phyloP scores from a whole-genome alignment of 371 early-diverging fungal species.

The Saksenaea oblongispora region DNA sequence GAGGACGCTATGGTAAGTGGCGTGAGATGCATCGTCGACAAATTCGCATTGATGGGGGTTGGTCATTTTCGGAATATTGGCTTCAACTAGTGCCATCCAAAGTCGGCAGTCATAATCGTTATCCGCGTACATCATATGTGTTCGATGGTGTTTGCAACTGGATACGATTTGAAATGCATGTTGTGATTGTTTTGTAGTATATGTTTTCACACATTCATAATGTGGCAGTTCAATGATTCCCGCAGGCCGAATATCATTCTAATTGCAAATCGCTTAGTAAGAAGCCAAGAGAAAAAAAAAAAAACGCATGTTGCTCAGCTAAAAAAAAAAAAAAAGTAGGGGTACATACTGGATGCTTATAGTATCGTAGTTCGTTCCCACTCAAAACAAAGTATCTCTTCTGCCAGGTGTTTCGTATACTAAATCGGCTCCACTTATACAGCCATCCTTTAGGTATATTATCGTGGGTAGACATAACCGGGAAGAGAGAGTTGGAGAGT shows the following conservation, averaged over 20 bases:
- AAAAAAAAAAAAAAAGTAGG: not conserved
- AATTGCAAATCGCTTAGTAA: not conserved
- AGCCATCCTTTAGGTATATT: constrained; percentile 21
- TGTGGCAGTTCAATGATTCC: constrained; percentile 23
- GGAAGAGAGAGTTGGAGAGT: not conserved
- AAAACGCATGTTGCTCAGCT: too few relatives aligned
- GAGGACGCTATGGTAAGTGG: constrained; percentile 16
- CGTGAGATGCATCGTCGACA: constrained; percentile 4
- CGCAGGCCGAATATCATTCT: constrained; percentile 22
- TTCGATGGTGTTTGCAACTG: constrained; percentile 13
- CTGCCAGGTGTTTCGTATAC: constrained; percentile 17
- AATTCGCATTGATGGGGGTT: constrained; percentile 8
- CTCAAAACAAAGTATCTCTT: constrained; percentile 20
- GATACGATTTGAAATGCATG: constrained; percentile 20
- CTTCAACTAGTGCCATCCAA: constrained; percentile 14
- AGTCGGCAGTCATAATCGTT: constrained; percentile 8
- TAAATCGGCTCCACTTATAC: constrained; percentile 13
- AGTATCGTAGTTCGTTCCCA: constrained; percentile 24
- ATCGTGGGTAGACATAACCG: not conserved
- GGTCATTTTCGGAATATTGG: constrained; percentile 5
- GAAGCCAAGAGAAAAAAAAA: not conserved
- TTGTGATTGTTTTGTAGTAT: constrained; percentile 11
- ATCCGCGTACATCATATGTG: constrained; percentile 22
- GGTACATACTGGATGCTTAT: constrained; percentile 19
- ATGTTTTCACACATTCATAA: constrained; percentile 9